Evolutionary conservation across 1,139 yeast genomes (phyloP).

Genomic region (Nakaseomyces kungkrabaensis): DNA sequence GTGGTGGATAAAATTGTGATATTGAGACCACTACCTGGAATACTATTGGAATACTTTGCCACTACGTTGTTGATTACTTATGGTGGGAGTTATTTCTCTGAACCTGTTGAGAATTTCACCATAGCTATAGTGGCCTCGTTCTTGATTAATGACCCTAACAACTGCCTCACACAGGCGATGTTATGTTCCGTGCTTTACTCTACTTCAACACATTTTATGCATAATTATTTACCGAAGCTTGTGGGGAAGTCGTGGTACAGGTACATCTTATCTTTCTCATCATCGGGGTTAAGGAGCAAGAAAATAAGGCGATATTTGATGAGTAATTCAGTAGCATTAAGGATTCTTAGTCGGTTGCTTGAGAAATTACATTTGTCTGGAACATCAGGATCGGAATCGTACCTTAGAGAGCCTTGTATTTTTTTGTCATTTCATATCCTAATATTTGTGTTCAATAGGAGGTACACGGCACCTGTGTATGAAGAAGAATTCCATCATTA

Average conservation of each 20-base stretch:
- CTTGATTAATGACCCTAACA: conserved; percentile 24
- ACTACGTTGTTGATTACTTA: conserved; percentile 18
- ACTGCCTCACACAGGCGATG: conserved; percentile 22
- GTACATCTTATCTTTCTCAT: neutral
- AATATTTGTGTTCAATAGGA: conserved; percentile 13
- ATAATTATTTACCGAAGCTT: neutral
- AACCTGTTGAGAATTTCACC: conserved; percentile 22
- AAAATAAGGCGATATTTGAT: neutral
- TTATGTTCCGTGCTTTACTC: conserved; percentile 24
- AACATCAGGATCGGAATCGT: neutral
- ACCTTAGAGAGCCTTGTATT: conserved; percentile 9
- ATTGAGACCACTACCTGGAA: conserved; percentile 6
- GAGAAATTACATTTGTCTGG: neutral
- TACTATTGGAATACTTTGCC: conserved; percentile 12
- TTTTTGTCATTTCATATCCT: conserved; percentile 23
- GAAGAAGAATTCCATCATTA: neutral
- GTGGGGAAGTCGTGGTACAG: neutral
- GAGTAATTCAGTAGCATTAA: neutral
- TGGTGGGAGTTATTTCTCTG: conserved; percentile 17
- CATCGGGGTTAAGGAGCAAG: neutral
- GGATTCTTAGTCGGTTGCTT: neutral
- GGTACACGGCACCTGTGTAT: conserved; percentile 2
- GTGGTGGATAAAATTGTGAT: neutral
- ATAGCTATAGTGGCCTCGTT: conserved; percentile 25
- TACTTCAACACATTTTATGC: conserved; percentile 12